Conservation (phyloP, 2,329 filamentous ascomycete species). For the Diaporthe vexans region DNA sequence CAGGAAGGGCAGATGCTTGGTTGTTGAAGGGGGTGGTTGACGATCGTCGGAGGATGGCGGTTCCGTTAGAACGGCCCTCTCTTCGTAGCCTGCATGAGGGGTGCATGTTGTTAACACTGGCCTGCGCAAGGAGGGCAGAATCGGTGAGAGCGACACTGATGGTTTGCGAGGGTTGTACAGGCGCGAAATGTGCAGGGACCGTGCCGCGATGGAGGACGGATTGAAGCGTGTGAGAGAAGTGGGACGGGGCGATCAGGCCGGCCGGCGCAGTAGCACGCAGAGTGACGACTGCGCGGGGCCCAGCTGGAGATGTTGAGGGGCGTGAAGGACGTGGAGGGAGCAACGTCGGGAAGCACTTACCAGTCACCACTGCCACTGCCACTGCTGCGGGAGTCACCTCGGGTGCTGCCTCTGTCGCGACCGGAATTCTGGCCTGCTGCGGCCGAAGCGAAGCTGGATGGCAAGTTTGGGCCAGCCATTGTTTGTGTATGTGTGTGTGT, state of each 20-base stretch:
- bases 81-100: constrained; percentile 66
- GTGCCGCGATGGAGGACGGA: background rate
- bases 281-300: background rate
- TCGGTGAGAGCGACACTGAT: background rate
- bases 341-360: constrained; percentile 63
- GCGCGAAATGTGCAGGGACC: constrained; percentile 9
- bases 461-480: constrained; percentile 78
- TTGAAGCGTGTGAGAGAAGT: background rate
- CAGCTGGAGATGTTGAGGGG: constrained; percentile 14
- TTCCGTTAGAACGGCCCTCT: constrained; percentile 72
- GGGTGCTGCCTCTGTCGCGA: constrained; percentile 71
- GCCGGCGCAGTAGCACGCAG: background rate
- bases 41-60: constrained; percentile 74
- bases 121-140: constrained; percentile 36
- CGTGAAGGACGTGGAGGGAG: constrained; percentile 35
- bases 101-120: constrained; percentile 12
- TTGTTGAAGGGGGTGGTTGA: constrained; percentile 68
- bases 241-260: background rate
- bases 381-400: constrained; percentile 68
- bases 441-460: constrained; percentile 87
- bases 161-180: background rate
- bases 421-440: constrained; percentile 80
- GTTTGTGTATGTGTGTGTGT: constrained; percentile 45
- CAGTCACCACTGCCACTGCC: constrained; percentile 77
- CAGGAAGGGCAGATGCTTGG: constrained; percentile 42